A percentile compares a stretch with the other conserved stretches of the same genome.
These are phyloP conservation scores for Solanum chilense DNA, from an alignment of 257 asterid genomes.

Conservation along the genomic window DNA sequence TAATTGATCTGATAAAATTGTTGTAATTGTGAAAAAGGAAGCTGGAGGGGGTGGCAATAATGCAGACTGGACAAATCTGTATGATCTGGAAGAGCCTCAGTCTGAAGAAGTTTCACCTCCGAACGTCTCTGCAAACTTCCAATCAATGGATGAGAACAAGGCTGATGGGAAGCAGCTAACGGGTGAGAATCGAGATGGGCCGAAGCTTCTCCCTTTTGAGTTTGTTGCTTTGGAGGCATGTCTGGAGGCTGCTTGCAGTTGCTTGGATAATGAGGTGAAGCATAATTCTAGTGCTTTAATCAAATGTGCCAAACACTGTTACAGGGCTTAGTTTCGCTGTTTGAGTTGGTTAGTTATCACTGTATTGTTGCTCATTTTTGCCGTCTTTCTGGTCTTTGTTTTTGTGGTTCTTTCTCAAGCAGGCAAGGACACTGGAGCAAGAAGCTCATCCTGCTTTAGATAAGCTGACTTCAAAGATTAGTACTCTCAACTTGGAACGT, in stretches of 20 bases:
- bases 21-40: constrained; percentile 34
- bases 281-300: neutral
- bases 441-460: constrained; percentile 98
- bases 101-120: constrained; percentile 41
- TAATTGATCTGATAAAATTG: neutral
- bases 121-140: constrained; percentile 37
- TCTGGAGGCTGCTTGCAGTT: constrained; percentile 96
- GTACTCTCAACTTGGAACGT: constrained; percentile 94
- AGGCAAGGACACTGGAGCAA: constrained; percentile 92
- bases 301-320: neutral
- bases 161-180: constrained; percentile 45
- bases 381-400: neutral
- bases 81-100: constrained; percentile 60
- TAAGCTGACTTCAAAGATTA: constrained; percentile 80
- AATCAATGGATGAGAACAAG: constrained; percentile 36
- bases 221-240: constrained; percentile 96
- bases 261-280: constrained; percentile 74
- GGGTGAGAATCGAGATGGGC: constrained; percentile 66
- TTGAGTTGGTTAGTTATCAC: neutral
- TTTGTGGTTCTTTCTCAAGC: constrained; percentile 15
- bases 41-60: constrained; percentile 57
- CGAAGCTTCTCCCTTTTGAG: constrained; percentile 87
- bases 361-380: neutral
- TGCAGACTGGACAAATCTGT: constrained; percentile 74
- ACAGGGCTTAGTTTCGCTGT: neutral